Evolutionary conservation across 192 early-diverging fungal genomes (phyloP).

Genomic region (Thoreauomyces humboldtii): DNA sequence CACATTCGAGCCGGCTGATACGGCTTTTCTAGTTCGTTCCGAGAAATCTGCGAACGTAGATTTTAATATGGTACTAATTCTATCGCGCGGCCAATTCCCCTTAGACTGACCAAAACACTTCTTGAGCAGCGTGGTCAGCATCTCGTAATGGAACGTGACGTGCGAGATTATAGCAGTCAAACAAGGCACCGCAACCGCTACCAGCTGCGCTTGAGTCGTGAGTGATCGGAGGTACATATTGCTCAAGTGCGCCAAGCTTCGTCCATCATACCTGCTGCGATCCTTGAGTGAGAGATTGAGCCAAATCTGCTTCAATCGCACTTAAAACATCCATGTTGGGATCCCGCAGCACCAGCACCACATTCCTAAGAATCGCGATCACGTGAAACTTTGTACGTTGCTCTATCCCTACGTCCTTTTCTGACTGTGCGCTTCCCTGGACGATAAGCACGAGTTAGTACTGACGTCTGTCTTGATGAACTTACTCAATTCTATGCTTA

Average conservation of each 20-base stretch:
- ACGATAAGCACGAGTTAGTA: too few relatives aligned
- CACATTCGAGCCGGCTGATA: slow-evolving; percentile 12
- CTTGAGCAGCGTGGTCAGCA: slow-evolving; percentile 28
- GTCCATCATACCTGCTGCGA: slow-evolving; percentile 15
- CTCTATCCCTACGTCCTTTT: background rate
- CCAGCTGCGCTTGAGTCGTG: slow-evolving; percentile 38
- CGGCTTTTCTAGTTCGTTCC: background rate
- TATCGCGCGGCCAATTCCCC: too few relatives aligned
- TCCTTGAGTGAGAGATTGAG: slow-evolving; percentile 3
- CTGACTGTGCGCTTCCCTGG: too few relatives aligned
- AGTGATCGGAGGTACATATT: background rate
- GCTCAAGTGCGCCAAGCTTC: background rate
- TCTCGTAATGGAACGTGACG: slow-evolving; percentile 34
- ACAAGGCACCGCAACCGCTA: slow-evolving; percentile 68
- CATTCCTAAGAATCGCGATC: slow-evolving; percentile 7
- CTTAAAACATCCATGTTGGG: slow-evolving; percentile 44
- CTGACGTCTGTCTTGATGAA: too few relatives aligned
- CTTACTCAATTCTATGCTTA: background rate
- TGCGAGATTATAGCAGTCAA: slow-evolving; percentile 66
- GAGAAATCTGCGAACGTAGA: slow-evolving; percentile 18
- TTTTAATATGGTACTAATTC: too few relatives aligned
- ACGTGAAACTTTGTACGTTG: slow-evolving; percentile 1
- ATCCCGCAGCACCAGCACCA: slow-evolving; percentile 6
- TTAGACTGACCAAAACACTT: slow-evolving; percentile 26
- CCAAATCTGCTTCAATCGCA: slow-evolving; percentile 60